phyloP scores from a whole-genome alignment of 306 rosid species.

The Argentina anserina region DNA sequence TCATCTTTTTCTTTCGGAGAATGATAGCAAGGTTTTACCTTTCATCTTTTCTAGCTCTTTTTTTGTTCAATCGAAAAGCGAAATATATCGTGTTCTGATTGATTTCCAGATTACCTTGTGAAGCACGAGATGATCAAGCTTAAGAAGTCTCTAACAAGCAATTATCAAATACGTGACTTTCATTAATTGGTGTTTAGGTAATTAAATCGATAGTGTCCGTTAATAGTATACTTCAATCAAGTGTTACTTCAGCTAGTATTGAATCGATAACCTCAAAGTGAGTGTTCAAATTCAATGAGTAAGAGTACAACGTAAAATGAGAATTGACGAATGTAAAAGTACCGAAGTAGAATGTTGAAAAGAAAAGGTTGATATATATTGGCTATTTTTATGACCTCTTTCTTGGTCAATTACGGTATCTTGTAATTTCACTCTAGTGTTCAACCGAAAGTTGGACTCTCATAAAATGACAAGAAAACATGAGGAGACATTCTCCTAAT shows the following conservation, averaged over 20 bases:
- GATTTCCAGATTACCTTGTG: too few relatives aligned
- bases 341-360: not conserved
- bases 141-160: too few relatives aligned
- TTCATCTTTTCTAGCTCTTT: not conserved
- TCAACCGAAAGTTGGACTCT: constrained; percentile 40
- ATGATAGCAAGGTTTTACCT: not conserved
- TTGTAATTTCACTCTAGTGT: constrained; percentile 27
- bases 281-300: not conserved
- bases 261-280: too few relatives aligned
- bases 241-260: too few relatives aligned
- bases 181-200: not conserved
- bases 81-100: not conserved
- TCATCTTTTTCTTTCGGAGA: not conserved
- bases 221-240: not conserved
- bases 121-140: too few relatives aligned
- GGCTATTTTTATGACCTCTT: not conserved
- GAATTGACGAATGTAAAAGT: not conserved
- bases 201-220: not conserved
- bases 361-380: not conserved
- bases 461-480: not conserved
- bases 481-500: constrained; percentile 11
- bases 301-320: not conserved
- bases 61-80: not conserved
- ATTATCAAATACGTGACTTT: not conserved
- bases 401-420: constrained; percentile 25